Evolutionary conservation across 2,329 filamentous ascomycete species (phyloP).

Genomic region (Cercospora sojina): DNA sequence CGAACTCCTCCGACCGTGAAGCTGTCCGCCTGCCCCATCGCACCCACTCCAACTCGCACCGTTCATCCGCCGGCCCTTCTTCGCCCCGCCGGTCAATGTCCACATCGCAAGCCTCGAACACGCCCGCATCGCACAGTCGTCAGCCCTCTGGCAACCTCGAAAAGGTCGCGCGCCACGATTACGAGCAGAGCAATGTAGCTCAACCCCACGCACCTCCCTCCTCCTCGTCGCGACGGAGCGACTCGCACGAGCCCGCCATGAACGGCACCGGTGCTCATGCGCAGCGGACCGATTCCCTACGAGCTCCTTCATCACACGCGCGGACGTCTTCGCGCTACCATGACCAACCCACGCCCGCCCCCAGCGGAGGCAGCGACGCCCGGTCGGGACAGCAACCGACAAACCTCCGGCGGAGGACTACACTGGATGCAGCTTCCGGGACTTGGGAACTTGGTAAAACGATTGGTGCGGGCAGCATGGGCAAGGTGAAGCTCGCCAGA

Average conservation of each 20-base stretch:
- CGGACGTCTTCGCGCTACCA: conserved; percentile 45
- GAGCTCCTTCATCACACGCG: conserved; percentile 42
- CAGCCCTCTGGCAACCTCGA: conserved; percentile 51
- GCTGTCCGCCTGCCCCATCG: conserved; percentile 44
- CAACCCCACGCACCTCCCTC: conserved; percentile 41
- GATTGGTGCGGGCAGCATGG: conserved; percentile 97
- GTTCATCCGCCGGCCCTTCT: conserved; percentile 33
- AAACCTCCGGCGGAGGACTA: conserved; percentile 63
- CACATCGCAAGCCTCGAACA: conserved; percentile 33
- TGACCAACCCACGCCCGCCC: conserved; percentile 39
- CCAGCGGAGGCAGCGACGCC: conserved; percentile 19
- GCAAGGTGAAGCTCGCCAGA: conserved; percentile 93
- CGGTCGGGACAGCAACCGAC: conserved; percentile 17
- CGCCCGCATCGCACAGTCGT: conserved; percentile 35
- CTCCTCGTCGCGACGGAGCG: conserved; percentile 58
- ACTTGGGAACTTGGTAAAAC: conserved; percentile 97
- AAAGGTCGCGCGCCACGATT: conserved; percentile 65
- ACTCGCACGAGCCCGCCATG: conserved; percentile 49
- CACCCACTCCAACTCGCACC: conserved; percentile 37
- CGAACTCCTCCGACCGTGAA: conserved; percentile 39
- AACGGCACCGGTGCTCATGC: conserved; percentile 41
- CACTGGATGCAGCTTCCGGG: conserved; percentile 79
- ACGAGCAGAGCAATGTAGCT: conserved; percentile 68
- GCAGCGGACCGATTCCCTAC: conserved; percentile 53
- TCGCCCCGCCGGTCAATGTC: conserved; percentile 41